Conservation (phyloP, 495 filamentous ascomycete genomes). For the Penicillium longicatenatum region DNA sequence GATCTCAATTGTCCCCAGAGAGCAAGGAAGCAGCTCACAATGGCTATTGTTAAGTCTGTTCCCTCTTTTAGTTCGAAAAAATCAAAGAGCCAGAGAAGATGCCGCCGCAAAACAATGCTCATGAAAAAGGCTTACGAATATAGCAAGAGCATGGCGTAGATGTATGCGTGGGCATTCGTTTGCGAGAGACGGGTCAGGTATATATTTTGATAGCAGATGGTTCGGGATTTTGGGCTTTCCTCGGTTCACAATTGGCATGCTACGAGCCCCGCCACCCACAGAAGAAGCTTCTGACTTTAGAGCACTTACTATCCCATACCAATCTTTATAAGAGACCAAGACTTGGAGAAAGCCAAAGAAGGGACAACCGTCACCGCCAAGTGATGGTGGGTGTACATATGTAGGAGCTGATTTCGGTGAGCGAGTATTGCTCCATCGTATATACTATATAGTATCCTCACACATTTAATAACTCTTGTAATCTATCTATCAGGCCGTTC, state of each 20-base stretch:
- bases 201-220: constrained; percentile 21
- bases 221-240: constrained; percentile 26
- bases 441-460: too few relatives aligned
- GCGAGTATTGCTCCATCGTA: too few relatives aligned
- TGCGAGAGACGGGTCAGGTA: constrained; percentile 24
- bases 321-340: constrained; percentile 10
- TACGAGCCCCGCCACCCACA: constrained; percentile 1
- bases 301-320: constrained; percentile 10
- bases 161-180: constrained; percentile 22
- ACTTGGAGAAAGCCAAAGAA: constrained; percentile 7
- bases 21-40: too few relatives aligned
- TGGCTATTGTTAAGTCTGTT: too few relatives aligned
- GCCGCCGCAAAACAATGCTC: constrained; percentile 16
- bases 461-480: too few relatives aligned
- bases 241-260: constrained; percentile 20
- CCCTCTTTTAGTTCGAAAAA: neutral
- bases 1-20: too few relatives aligned
- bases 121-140: constrained; percentile 21
- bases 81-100: constrained; percentile 11
- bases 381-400: neutral
- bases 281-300: too few relatives aligned
- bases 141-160: constrained; percentile 21
- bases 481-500: too few relatives aligned
- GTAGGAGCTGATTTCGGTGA: too few relatives aligned
- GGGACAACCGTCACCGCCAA: neutral